Evolutionary conservation across 2,329 filamentous ascomycete species (phyloP).

Genomic region (Grosmannia penicillata): DNA sequence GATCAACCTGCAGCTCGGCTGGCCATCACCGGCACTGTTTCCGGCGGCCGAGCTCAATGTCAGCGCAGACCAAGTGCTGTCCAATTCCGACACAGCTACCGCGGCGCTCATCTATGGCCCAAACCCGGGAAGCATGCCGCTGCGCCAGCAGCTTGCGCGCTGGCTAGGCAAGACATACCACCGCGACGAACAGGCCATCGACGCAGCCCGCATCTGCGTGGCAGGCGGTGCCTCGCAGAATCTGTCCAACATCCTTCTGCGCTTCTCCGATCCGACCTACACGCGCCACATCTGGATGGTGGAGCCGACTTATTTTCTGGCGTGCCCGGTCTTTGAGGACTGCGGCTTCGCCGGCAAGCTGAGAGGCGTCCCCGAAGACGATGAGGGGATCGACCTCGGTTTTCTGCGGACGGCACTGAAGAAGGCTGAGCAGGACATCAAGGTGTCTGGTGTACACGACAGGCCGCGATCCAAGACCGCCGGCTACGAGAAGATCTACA

Average conservation of each 20-base stretch:
- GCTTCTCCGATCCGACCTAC: constrained; percentile 49
- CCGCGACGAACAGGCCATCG: constrained; percentile 14
- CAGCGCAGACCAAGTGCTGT: constrained; percentile 35
- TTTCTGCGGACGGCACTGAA: constrained; percentile 23
- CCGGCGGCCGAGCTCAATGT: constrained; percentile 36
- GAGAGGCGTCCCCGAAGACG: constrained; percentile 46
- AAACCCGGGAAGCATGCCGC: constrained; percentile 38
- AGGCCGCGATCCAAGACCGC: constrained; percentile 2
- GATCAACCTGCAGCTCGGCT: constrained; percentile 17
- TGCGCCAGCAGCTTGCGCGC: constrained; percentile 38
- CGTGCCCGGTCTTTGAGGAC: constrained; percentile 51
- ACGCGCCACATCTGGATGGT: constrained; percentile 52
- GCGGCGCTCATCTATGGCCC: constrained; percentile 35
- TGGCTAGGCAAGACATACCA: constrained; percentile 47
- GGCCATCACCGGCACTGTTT: constrained; percentile 27
- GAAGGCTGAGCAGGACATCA: not conserved
- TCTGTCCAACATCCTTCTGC: constrained; percentile 45
- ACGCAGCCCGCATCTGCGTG: constrained; percentile 38
- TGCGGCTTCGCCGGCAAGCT: constrained; percentile 42
- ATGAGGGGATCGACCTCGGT: constrained; percentile 44
- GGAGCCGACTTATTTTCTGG: constrained; percentile 50
- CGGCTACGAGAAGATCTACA: constrained; percentile 41
- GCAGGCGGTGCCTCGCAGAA: constrained; percentile 54
- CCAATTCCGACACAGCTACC: constrained; percentile 7
- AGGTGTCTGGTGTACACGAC: too few species aligned